Conservation (phyloP, 352 stramenopile species). For the Achlya hypogyna region DNA sequence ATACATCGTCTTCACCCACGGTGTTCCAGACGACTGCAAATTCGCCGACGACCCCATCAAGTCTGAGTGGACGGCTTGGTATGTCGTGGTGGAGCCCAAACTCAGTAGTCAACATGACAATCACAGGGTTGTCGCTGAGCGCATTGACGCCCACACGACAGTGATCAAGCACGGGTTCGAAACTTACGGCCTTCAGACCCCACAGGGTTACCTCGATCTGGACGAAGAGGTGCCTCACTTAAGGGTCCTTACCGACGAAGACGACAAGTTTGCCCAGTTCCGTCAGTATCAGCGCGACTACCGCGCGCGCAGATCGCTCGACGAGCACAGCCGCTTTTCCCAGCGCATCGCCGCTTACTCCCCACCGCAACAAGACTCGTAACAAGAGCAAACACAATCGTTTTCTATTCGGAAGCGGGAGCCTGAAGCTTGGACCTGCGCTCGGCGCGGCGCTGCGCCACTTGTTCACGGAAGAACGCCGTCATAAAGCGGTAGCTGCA, state of each 20-base stretch:
- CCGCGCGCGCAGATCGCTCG: neutral
- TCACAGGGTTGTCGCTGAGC: neutral
- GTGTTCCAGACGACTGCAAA: slow-evolving; percentile 10
- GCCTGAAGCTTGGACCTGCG: neutral
- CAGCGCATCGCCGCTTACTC: neutral
- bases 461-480: slow-evolving; percentile 65
- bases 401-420: no score
- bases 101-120: neutral
- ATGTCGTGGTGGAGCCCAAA: neutral
- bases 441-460: slow-evolving; percentile 33
- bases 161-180: slow-evolving; percentile 5
- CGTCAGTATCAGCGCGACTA: slow-evolving; percentile 3
- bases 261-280: slow-evolving; percentile 1
- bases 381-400: no score
- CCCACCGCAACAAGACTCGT: no score
- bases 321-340: neutral
- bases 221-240: neutral
- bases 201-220: neutral
- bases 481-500: slow-evolving; percentile 76
- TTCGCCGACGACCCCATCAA: neutral
- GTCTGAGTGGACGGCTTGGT: slow-evolving; percentile 8
- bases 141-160: neutral
- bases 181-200: neutral
- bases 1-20: slow-evolving; percentile 12
- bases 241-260: neutral